A percentile compares a stretch with the other conserved stretches of the same genome.
Conservation (phyloP, 768 basidiomycete genomes). For the Hortiboletus campestris region DNA sequence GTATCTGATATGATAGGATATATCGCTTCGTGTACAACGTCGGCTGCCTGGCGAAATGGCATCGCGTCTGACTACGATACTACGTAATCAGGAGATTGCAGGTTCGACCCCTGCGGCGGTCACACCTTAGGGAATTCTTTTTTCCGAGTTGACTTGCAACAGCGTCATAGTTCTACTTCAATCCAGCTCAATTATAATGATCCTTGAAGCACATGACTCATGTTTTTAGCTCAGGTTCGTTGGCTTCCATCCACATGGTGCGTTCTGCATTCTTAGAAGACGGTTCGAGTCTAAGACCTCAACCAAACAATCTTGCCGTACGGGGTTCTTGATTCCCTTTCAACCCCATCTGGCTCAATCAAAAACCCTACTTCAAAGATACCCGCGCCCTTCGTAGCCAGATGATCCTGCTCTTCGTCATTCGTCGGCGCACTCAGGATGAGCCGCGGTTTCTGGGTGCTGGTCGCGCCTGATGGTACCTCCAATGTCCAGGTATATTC, state of each 20-base stretch:
- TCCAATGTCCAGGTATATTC: constrained; percentile 45
- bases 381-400: constrained; percentile 31
- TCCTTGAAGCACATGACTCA: background rate
- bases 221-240: no score
- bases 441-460: constrained; percentile 26
- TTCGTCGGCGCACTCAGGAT: constrained; percentile 37
- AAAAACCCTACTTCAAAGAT: constrained; percentile 57
- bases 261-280: background rate
- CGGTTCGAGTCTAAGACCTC: background rate
- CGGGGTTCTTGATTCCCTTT: constrained; percentile 40
- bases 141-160: no score
- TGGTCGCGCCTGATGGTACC: constrained; percentile 22
- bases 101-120: constrained; percentile 73
- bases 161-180: background rate
- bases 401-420: constrained; percentile 35
- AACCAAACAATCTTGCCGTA: constrained; percentile 52
- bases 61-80: constrained; percentile 88
- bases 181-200: no score
- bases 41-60: constrained; percentile 90
- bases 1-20: background rate
- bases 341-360: constrained; percentile 32
- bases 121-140: constrained; percentile 6
- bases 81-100: constrained; percentile 81
- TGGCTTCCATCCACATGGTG: no score
- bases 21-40: fast-evolving